Evolutionary conservation across 148 eudicot genomes (phyloP).

Genomic region (Salicornia ramosissima): DNA sequence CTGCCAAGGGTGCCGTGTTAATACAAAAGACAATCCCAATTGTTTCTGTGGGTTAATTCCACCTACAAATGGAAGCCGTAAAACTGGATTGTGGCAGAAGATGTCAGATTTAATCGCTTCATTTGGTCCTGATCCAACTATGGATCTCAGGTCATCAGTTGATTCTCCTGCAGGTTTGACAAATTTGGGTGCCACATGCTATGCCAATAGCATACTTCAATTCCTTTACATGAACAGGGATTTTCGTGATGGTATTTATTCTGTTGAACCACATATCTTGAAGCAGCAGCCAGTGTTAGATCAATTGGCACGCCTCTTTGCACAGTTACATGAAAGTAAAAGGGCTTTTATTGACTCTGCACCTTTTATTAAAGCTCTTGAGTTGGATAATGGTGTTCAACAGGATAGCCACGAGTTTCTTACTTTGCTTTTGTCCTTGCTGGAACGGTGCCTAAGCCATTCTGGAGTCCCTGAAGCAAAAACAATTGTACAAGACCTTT

Average conservation of each 20-base stretch:
- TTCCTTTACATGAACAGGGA: conserved; percentile 82
- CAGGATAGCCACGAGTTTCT: conserved; percentile 98
- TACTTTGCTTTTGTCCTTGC: conserved; percentile 84
- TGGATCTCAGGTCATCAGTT: conserved; percentile 54
- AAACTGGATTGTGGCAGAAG: conserved; percentile 95
- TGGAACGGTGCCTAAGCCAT: conserved; percentile 73
- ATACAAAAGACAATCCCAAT: conserved; percentile 92
- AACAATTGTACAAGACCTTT: conserved; percentile 82
- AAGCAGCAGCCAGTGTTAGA: conserved; percentile 75
- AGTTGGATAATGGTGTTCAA: conserved; percentile 91
- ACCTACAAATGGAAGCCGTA: conserved; percentile 73
- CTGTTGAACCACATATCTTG: conserved; percentile 74
- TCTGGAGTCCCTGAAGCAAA: conserved; percentile 58
- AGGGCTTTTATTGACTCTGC: conserved; percentile 89
- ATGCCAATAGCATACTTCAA: conserved; percentile 97
- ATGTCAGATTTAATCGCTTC: conserved; percentile 57
- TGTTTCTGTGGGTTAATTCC: conserved; percentile 90
- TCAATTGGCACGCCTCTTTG: conserved; percentile 88
- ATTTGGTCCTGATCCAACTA: conserved; percentile 74
- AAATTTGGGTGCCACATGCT: conserved; percentile 95
- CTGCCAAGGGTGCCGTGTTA: conserved; percentile 91
- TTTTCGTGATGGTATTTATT: conserved; percentile 77
- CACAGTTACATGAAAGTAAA: conserved; percentile 80
- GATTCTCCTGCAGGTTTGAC: conserved; percentile 85
- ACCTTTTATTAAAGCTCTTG: conserved; percentile 87